These are phyloP conservation scores for Fusarium sterilihyphosum DNA, from an alignment of 2,329 filamentous ascomycete genomes.

Conservation along the genomic window DNA sequence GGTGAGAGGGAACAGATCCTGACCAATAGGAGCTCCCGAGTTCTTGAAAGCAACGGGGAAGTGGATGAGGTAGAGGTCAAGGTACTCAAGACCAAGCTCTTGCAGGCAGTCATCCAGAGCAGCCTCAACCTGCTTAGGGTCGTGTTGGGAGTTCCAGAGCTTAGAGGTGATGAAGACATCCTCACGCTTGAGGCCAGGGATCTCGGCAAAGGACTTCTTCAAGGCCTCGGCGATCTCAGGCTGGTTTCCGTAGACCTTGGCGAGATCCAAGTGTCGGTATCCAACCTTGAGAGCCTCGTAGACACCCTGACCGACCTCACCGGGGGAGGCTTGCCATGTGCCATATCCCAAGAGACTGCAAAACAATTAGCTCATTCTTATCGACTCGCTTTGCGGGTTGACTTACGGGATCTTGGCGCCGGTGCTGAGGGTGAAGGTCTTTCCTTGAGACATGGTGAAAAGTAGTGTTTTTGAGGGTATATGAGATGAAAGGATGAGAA, in stretches of 20 bases:
- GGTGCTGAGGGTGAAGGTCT: not conserved
- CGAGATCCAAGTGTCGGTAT: not conserved
- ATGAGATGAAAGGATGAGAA: not conserved
- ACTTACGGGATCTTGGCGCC: not conserved
- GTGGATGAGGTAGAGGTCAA: not conserved
- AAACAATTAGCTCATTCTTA: not conserved
- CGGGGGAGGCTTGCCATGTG: not conserved
- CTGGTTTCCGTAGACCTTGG: not conserved
- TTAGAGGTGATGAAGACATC: not conserved
- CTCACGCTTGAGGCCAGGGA: not conserved
- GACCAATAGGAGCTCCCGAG: not conserved
- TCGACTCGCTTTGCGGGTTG: accelerated
- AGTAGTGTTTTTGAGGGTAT: not conserved
- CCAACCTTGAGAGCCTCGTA: not conserved
- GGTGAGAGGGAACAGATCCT: not conserved
- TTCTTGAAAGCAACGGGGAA: not conserved
- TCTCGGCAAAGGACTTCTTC: not conserved
- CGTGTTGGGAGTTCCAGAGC: not conserved
- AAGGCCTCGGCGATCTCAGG: not conserved
- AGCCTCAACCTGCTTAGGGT: not conserved
- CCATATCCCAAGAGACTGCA: not conserved
- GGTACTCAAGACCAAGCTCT: not conserved
- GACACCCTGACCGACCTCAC: not conserved
- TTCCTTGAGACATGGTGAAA: not conserved
- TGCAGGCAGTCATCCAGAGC: not conserved